A percentile compares a stretch with the other conserved stretches of the same genome.
These are phyloP conservation scores for slime mould (Dictyostelium discoideum) DNA, from an alignment of 78 protist genomes.

Conservation along the genomic window DNA sequence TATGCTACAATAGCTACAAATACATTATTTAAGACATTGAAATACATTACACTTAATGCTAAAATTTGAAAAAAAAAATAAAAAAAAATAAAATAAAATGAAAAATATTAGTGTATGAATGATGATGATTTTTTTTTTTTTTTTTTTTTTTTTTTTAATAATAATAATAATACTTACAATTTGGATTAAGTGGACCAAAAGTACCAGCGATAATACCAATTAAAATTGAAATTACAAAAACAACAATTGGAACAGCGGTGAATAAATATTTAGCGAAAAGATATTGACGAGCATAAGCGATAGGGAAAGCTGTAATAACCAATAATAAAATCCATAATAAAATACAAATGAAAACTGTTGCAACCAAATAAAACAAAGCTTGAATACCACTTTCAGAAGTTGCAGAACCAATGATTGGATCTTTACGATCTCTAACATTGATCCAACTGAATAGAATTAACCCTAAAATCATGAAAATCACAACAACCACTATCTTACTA, in stretches of 20 bases:
- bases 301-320: slow-evolving; percentile 30
- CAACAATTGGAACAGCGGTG: slow-evolving; percentile 41
- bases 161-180: background rate
- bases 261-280: slow-evolving; percentile 30
- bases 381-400: slow-evolving; percentile 39
- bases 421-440: slow-evolving; percentile 58
- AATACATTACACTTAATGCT: slow-evolving; percentile 42
- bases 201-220: slow-evolving; percentile 78
- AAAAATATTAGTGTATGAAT: too few species aligned
- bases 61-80: background rate
- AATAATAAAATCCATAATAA: slow-evolving; percentile 65
- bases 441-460: slow-evolving; percentile 35
- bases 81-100: too few species aligned
- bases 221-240: slow-evolving; percentile 28
- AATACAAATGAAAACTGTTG: slow-evolving; percentile 54
- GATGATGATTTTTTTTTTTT: background rate
- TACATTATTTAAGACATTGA: slow-evolving; percentile 55
- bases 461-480: slow-evolving; percentile 22
- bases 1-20: slow-evolving; percentile 43
- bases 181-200: slow-evolving; percentile 73
- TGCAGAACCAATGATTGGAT: slow-evolving; percentile 59
- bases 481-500: background rate
- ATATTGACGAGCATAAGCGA: background rate
- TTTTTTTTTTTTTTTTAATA: background rate
- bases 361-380: slow-evolving; percentile 38